Evolutionary conservation across 257 asterid species (phyloP).

Genomic region (Nyctanthes arbortristis): DNA sequence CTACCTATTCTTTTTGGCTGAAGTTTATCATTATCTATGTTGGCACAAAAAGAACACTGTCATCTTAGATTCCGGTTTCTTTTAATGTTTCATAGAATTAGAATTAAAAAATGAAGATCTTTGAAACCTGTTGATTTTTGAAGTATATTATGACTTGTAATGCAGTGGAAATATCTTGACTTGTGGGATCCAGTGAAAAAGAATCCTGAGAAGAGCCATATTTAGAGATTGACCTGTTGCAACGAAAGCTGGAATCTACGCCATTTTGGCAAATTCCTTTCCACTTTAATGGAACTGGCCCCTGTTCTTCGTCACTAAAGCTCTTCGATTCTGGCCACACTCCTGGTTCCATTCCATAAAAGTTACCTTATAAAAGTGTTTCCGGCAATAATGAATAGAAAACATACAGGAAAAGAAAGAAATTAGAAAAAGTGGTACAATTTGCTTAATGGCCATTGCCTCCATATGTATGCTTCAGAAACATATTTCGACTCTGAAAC

Average conservation of each 20-base stretch:
- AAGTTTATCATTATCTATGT: no score
- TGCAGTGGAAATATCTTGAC: background rate
- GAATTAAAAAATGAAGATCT: no score
- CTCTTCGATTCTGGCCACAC: slow-evolving; percentile 91
- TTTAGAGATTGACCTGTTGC: slow-evolving; percentile 63
- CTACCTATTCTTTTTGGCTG: background rate
- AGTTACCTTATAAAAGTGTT: no score
- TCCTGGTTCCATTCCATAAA: slow-evolving; percentile 49
- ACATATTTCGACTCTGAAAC: background rate
- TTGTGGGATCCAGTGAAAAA: background rate
- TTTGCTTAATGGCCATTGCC: no score
- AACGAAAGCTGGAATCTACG: slow-evolving; percentile 59
- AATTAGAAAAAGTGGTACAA: background rate
- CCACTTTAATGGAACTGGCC: slow-evolving; percentile 87
- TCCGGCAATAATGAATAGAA: no score
- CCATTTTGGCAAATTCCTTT: slow-evolving; percentile 76
- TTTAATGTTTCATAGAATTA: background rate
- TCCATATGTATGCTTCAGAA: no score
- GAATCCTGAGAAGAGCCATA: background rate
- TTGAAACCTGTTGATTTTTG: background rate
- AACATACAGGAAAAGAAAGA: background rate
- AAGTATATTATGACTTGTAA: background rate
- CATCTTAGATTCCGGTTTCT: background rate
- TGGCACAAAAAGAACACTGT: background rate
- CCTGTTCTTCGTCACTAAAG: slow-evolving; percentile 65